phyloP scores from a whole-genome alignment of 2,329 filamentous ascomycete genomes.

The Cordyceps cateniannulata region DNA sequence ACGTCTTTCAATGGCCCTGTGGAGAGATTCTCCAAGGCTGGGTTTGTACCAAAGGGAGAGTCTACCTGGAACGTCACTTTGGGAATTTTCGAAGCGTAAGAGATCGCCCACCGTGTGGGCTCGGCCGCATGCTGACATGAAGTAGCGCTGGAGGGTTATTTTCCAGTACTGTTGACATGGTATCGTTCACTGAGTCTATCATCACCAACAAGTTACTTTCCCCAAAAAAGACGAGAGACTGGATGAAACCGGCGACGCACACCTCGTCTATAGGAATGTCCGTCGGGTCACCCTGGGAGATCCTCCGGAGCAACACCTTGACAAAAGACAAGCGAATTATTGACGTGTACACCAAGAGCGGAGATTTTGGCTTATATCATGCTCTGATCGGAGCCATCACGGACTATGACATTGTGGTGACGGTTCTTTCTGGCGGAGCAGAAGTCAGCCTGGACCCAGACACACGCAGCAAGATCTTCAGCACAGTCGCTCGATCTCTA shows the following conservation, averaged over 20 bases:
- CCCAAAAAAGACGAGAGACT: constrained; percentile 31
- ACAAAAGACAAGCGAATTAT: constrained; percentile 33
- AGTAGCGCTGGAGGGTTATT: constrained; percentile 34
- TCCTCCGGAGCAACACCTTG: constrained; percentile 31
- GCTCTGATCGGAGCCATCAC: constrained; percentile 34
- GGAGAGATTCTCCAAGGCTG: constrained; percentile 18
- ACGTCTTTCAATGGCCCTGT: constrained; percentile 31
- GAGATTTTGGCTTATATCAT: constrained; percentile 36
- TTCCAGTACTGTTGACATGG: constrained; percentile 35
- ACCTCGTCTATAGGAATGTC: constrained; percentile 31
- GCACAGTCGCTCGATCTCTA: constrained; percentile 26
- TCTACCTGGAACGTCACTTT: constrained; percentile 27
- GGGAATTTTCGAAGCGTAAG: constrained; percentile 30
- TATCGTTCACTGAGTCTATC: constrained; percentile 35
- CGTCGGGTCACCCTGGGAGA: constrained; percentile 43
- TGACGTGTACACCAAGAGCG: constrained; percentile 42
- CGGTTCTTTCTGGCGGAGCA: constrained; percentile 30
- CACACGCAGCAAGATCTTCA: constrained; percentile 20
- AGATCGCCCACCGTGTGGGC: neutral
- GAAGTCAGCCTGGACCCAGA: constrained; percentile 20
- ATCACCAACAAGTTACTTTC: constrained; percentile 35
- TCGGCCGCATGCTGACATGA: neutral
- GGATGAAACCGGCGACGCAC: constrained; percentile 37
- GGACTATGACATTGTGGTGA: constrained; percentile 38
- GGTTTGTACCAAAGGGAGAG: constrained; percentile 31